These are phyloP conservation scores for Kazachstania kunashirensis DNA, from an alignment of 805 yeast genomes.

Conservation along the genomic window DNA sequence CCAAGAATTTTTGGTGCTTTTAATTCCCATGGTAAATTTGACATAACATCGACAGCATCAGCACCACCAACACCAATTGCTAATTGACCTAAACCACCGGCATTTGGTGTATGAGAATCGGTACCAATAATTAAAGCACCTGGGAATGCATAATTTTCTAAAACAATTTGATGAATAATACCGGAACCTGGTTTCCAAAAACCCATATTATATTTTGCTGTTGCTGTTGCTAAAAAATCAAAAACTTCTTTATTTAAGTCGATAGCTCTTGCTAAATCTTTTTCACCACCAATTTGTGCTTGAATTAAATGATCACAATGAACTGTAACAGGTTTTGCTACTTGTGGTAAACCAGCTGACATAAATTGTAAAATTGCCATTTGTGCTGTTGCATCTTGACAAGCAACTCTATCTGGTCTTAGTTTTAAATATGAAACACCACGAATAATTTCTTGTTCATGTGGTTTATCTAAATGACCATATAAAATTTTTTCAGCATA, in stretches of 20 bases:
- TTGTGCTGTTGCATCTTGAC: constrained; percentile 99
- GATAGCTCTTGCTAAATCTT: constrained; percentile 78
- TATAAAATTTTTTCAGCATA: constrained; percentile 92
- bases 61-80: constrained; percentile 99
- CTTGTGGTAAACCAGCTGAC: constrained; percentile 87
- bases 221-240: constrained; percentile 81
- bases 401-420: constrained; percentile 96
- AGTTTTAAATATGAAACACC: constrained; percentile 87
- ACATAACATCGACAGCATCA: constrained; percentile 95
- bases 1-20: constrained; percentile 95
- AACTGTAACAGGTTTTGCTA: constrained; percentile 90
- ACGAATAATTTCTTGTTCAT: constrained; percentile 72
- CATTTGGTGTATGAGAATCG: constrained; percentile 96
- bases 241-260: constrained; percentile 88
- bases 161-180: constrained; percentile 91
- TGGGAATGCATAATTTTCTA: constrained; percentile 95
- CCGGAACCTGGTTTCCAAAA: constrained; percentile 99
- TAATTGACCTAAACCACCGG: constrained; percentile 96
- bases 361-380: constrained; percentile 95
- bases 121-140: constrained; percentile 95
- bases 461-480: constrained; percentile 91
- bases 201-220: constrained; percentile 92
- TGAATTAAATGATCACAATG: constrained; percentile 98
- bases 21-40: constrained; percentile 92
- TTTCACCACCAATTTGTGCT: constrained; percentile 84